Conservation (phyloP, 2,329 filamentous ascomycete species). For the Xylaria sp. region DNA sequence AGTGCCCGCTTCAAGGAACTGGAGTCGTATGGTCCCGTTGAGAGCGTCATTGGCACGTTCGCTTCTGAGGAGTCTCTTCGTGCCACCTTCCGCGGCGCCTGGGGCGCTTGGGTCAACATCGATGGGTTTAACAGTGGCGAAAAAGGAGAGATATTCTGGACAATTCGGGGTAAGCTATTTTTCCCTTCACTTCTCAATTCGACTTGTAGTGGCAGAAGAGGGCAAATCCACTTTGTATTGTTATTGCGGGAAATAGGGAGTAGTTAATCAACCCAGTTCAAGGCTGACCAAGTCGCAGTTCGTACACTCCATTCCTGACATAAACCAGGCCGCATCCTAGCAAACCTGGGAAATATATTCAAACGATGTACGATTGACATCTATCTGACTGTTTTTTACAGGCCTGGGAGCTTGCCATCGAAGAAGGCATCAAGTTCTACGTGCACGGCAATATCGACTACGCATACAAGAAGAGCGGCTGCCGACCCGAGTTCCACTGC, state of each 20-base stretch:
- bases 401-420: slow-evolving; percentile 56
- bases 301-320: not conserved
- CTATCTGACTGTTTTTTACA: not conserved
- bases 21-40: slow-evolving; percentile 57
- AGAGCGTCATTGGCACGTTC: slow-evolving; percentile 60
- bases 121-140: slow-evolving; percentile 65
- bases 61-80: slow-evolving; percentile 58
- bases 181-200: not conserved
- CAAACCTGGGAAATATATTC: not conserved
- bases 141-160: slow-evolving; percentile 63
- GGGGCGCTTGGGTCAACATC: slow-evolving; percentile 65
- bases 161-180: slow-evolving; percentile 49
- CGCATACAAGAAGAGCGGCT: slow-evolving; percentile 59
- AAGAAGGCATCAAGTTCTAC: slow-evolving; percentile 57
- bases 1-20: slow-evolving; percentile 57
- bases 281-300: slow-evolving; percentile 23
- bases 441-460: slow-evolving; percentile 63
- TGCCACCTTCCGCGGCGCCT: slow-evolving; percentile 56
- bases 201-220: not conserved
- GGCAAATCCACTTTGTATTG: not conserved
- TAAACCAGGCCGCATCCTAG: no score
- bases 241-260: not conserved
- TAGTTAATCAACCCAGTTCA: not conserved
- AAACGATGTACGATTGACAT: not conserved
- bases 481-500: slow-evolving; percentile 56